A percentile compares a stretch with the other conserved stretches of the same genome.
These are phyloP conservation scores for Suillus americanus DNA, from an alignment of 768 basidiomycete species.

Conservation along the genomic window DNA sequence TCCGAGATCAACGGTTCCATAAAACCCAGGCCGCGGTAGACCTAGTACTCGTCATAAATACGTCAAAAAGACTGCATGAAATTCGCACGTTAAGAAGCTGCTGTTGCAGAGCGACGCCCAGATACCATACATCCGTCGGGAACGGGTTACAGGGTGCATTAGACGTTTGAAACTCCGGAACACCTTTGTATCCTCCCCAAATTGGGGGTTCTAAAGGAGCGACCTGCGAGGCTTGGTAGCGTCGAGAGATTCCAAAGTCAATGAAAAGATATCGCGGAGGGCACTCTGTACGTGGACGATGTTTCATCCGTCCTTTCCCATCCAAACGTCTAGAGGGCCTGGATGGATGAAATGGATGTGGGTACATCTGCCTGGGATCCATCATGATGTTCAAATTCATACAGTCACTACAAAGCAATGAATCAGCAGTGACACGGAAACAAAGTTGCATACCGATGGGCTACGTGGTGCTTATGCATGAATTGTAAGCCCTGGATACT, in stretches of 20 bases:
- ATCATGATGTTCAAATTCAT: constrained; percentile 24
- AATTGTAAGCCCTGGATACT: no score
- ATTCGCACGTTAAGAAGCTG: no score
- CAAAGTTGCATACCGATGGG: background rate
- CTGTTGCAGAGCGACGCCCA: background rate
- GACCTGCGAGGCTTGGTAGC: constrained; percentile 13
- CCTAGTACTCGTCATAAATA: background rate
- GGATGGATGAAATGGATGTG: constrained; percentile 15
- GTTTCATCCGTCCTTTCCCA: constrained; percentile 5
- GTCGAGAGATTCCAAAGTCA: constrained; percentile 29
- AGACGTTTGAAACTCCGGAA: constrained; percentile 21
- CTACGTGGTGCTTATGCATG: constrained; percentile 14
- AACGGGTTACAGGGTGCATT: constrained; percentile 19
- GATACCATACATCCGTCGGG: constrained; percentile 19
- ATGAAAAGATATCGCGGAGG: constrained; percentile 29
- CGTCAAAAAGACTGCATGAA: no score
- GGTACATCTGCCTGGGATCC: constrained; percentile 16
- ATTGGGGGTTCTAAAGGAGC: constrained; percentile 16
- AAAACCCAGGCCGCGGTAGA: constrained; percentile 28
- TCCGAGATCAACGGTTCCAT: constrained; percentile 26
- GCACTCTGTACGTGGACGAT: constrained; percentile 23
- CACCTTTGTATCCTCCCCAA: constrained; percentile 23
- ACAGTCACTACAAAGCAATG: constrained; percentile 27
- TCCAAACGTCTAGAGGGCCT: background rate
- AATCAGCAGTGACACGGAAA: constrained; percentile 11